Base-by-base conservation (phyloP, 345 rosid species). In the Melaleuca quinquenervia region DNA sequence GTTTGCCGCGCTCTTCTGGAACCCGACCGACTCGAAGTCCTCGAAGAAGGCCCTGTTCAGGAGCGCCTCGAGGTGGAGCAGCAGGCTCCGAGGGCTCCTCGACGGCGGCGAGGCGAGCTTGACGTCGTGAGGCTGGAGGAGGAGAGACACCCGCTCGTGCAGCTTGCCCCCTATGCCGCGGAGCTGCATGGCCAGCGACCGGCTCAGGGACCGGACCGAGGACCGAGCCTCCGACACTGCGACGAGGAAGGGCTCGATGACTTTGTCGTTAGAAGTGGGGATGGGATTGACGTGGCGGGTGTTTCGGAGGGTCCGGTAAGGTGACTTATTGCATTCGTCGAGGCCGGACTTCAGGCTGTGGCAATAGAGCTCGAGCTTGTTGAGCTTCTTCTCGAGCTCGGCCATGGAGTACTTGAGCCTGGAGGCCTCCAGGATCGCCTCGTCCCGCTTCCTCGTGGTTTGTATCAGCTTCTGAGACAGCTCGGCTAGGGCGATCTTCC, bases 321-420 rank as follows among this genome's bases (percentile, higher is more conserved):
- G 78, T 16, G 94, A 91, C 50, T 84, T 90, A 84, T 87, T 84
- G 87, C 95, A 93, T 52, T 94, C 96, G 6, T 96, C 98, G 3
- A 97, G 94, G 0, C 96, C 96, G 0, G 95, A 94, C 86, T 95
- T 97, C 88, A 97, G 91, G 82, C 91, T 90, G 56, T 92, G 96
- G 75, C 98, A 95, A 62, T 94, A 94, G 85, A 94, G 89, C 88
- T 97, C 99, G 50, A 97, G 99, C 88, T 91, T 94, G 88, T 92
- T 93, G 70, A 97, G 98, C 85, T 97, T 97, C 89, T 94, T 96
- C 91, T 97, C 99, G n/a, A 97, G 96, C 88, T 97, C 99, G 50
- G 93, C 85, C 98, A 96, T 95, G 58, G 99, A 93, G 26, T 92
- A 60, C 84, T 95, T 97, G 50, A 97, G 90, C 88, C 91, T 93